Evolutionary conservation across 768 basidiomycete species (phyloP), one percentile per base, ranked within the genome.

Genomic region (Tremella fuciformis): DNA sequence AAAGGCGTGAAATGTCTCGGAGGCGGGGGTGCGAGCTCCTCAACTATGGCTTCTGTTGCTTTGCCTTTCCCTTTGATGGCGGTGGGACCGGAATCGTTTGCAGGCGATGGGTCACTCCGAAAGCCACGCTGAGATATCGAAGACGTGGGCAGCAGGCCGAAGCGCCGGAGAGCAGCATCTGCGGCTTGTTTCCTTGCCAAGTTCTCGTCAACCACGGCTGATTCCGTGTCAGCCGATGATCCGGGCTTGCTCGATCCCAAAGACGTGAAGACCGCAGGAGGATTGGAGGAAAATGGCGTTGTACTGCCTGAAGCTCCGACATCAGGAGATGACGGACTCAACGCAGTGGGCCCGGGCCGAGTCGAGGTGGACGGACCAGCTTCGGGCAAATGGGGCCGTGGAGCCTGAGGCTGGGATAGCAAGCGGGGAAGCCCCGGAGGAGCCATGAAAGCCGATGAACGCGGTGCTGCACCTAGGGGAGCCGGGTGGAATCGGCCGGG

Each of bases 91-190:
- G 29, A 22, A 58, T 3, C 39, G 18, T 29, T 25, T 4, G 55
- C 13, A 11, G 42, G 47, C 25, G 25, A 6, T n/a, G 13, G 6
- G 6, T 46, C 42, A 11, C 8, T 34, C 13, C 9, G 56, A 40
- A 41, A 7, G 22, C 19, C 24, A 13, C 49, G 6, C 9, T 21
- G 25, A 21, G 9, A 2, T 7, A 21, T 3, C 19, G n/a, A 3
- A 41, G 16, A 42, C 26, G 39, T 24, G 21, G 48, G 19, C 11
- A 56, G 58, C 40, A 40, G 65, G 40, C 60, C 59, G 47, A 80
- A 73, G 57, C 87, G 81, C 59, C 83, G 82, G 59, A 88, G 63
- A 2, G 88, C 87, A 13, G 89, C 88, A 39, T 81, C 79, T 38
- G 85, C 85, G 19, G 88, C 88, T 1, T 85, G 86, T 42, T 81